A percentile compares a stretch with the other conserved stretches of the same genome.
Evolutionary conservation across 2,329 filamentous ascomycete species (phyloP).

Genomic region (Colletotrichum cordylinicola): DNA sequence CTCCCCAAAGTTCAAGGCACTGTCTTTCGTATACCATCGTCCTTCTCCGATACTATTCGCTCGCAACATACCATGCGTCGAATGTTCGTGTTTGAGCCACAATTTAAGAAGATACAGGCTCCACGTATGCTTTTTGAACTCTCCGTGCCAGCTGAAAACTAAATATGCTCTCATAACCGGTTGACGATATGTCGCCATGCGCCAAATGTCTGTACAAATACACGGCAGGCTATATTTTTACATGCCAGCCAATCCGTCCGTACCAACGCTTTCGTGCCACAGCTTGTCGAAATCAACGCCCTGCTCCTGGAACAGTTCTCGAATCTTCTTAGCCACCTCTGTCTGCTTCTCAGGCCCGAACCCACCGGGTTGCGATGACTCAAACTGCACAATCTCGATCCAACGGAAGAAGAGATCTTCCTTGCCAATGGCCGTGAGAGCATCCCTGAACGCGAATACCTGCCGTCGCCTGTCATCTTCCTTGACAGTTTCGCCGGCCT

Average conservation of each 20-base stretch:
- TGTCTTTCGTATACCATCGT: conserved; percentile 3
- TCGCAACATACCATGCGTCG: neutral
- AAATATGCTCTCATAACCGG: neutral
- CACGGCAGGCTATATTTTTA: neutral
- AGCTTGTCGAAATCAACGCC: conserved; percentile 84
- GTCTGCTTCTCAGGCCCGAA: conserved; percentile 79
- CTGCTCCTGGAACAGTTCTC: conserved; percentile 75
- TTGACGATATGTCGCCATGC: neutral
- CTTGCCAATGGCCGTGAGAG: conserved; percentile 77
- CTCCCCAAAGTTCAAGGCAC: neutral
- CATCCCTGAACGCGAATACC: conserved; percentile 81
- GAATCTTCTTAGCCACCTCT: conserved; percentile 75
- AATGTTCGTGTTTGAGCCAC: neutral
- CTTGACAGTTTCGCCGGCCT: conserved; percentile 48
- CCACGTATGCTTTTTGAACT: neutral
- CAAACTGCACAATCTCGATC: conserved; percentile 92
- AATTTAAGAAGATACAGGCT: neutral
- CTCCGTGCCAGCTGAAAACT: neutral
- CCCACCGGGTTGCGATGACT: conserved; percentile 78
- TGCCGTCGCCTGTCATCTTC: conserved; percentile 74
- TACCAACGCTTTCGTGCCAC: conserved; percentile 69
- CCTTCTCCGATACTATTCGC: neutral
- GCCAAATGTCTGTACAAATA: neutral
- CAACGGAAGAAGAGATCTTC: conserved; percentile 90
- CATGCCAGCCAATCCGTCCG: conserved; percentile 35